Evolutionary conservation across 768 basidiomycete species (phyloP), one percentile per base, ranked within the genome.

Genomic region (Mycena maculata): DNA sequence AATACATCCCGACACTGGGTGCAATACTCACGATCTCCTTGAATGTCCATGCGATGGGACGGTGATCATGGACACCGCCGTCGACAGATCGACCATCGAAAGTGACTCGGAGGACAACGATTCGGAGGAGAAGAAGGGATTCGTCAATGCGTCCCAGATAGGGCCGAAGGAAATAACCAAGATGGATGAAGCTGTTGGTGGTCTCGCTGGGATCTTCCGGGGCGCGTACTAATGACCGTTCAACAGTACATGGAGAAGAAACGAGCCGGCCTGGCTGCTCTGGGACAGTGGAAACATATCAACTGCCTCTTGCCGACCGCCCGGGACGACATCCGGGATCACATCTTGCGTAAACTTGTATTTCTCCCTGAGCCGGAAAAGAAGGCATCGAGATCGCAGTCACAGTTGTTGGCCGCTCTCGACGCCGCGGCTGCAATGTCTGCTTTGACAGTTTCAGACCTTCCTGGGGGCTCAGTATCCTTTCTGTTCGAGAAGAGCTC

Each of bases 1-100:
- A n/a, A 83, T 98, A 47, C 89, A 96, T 78, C 81, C 84, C 0
- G 82, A 89, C 60, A 96, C 95, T 0, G 80, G 84, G 10, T 96
- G 94, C 80, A 92, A 96, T 67, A 99, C 96, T 2, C 97, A 99
- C 72, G 97, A 98, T 70, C 84, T 98, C 20, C 83, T 98, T 16
- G 91, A 88, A 65, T 99, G 96, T 74, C 82, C 81, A 13, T 97
- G 94, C 69, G 86, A 85, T 55, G 75, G 74, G 22, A 76, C 71
- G n/a, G 69, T 69, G 23, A 71, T 75, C 4, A 78, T 79, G 27
- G 77, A 77, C 2, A 68, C 75, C 20, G 48, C 38, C 18, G 74
- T 77, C 27, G 77, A 73, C 6, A 81, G 81, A 22, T 74, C 75
- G 0, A 73, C 80, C 49, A 71, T 41, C 11, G 56, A 74, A 27